Percentiles rank a stretch among this genome's conserved stretches.
Conservation (phyloP, 495 filamentous ascomycete genomes). For the Apiosordaria backusii region DNA sequence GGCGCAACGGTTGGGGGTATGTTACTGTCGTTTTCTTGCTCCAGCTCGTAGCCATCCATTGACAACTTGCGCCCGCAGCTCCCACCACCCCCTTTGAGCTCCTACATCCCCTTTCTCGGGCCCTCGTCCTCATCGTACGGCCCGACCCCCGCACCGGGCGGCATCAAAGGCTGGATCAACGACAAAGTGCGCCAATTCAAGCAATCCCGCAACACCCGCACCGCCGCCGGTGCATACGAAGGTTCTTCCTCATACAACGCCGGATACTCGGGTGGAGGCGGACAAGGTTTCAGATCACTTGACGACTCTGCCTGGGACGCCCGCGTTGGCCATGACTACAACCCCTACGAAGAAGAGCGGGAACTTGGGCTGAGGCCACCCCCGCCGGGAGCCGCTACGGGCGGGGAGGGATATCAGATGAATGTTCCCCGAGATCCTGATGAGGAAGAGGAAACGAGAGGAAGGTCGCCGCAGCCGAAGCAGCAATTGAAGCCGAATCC, state of each 20-base stretch:
- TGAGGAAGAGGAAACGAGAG: slow-evolving; percentile 30
- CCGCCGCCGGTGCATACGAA: slow-evolving; percentile 62
- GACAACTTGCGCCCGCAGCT: slow-evolving; percentile 36
- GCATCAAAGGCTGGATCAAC: slow-evolving; percentile 58
- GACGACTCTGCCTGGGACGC: slow-evolving; percentile 76
- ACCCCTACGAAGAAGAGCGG: slow-evolving; percentile 60
- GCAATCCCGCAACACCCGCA: slow-evolving; percentile 47
- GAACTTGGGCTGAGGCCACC: slow-evolving; percentile 48
- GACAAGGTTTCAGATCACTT: slow-evolving; percentile 40
- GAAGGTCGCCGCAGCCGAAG: slow-evolving; percentile 24
- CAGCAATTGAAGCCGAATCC: slow-evolving; percentile 39
- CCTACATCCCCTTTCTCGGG: slow-evolving; percentile 56
- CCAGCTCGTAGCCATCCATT: neutral
- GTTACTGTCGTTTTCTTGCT: slow-evolving; percentile 21
- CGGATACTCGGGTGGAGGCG: slow-evolving; percentile 24
- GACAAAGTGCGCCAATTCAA: slow-evolving; percentile 47
- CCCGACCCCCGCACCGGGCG: slow-evolving; percentile 52
- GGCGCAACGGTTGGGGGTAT: slow-evolving; percentile 58
- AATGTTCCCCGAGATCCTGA: slow-evolving; percentile 32
- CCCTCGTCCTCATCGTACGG: slow-evolving; percentile 36
- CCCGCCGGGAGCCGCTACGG: slow-evolving; percentile 5
- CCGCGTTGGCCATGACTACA: slow-evolving; percentile 58
- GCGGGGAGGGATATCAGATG: slow-evolving; percentile 46
- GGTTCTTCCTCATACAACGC: slow-evolving; percentile 23
- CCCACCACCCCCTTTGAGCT: slow-evolving; percentile 56